phyloP scores from a whole-genome alignment of 2,329 filamentous ascomycete species.

The Hypomyces perniciosus region DNA sequence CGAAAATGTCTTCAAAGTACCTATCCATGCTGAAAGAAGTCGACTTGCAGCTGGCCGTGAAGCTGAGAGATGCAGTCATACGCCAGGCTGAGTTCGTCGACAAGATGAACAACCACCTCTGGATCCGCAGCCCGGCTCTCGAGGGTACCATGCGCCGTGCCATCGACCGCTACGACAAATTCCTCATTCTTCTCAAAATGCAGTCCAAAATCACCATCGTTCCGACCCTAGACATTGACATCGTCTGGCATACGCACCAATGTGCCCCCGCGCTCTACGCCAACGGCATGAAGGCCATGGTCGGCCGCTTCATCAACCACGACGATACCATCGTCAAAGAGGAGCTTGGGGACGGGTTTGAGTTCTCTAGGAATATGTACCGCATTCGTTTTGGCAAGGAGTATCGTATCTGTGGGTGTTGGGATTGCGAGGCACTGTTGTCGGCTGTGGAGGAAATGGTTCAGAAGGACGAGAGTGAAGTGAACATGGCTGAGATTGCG shows the following conservation, averaged over 20 bases:
- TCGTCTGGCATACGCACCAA: conserved; percentile 40
- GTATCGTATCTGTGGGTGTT: conserved; percentile 31
- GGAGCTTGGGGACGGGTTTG: conserved; percentile 22
- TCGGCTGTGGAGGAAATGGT: conserved; percentile 17
- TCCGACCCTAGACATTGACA: conserved; percentile 37
- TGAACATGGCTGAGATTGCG: conserved; percentile 12
- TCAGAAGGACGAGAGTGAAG: neutral
- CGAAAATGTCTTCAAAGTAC: neutral
- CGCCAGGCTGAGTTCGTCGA: conserved; percentile 34
- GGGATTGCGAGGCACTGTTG: conserved; percentile 31
- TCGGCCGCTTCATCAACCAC: conserved; percentile 30
- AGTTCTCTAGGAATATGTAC: conserved; percentile 25
- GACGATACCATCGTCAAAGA: conserved; percentile 30
- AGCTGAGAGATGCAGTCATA: conserved; percentile 27
- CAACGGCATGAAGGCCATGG: conserved; percentile 11
- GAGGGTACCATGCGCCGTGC: conserved; percentile 29
- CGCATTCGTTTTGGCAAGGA: conserved; percentile 28
- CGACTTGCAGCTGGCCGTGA: neutral
- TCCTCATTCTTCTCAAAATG: conserved; percentile 28
- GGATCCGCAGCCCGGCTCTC: conserved; percentile 32
- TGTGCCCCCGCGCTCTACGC: conserved; percentile 26
- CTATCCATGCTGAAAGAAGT: neutral
- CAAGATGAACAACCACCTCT: conserved; percentile 35
- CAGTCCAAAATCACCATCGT: conserved; percentile 27
- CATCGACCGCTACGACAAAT: conserved; percentile 32